These are phyloP conservation scores for Sporothrix variecibatus DNA, from an alignment of 2,329 filamentous ascomycete species.

Conservation along the genomic window DNA sequence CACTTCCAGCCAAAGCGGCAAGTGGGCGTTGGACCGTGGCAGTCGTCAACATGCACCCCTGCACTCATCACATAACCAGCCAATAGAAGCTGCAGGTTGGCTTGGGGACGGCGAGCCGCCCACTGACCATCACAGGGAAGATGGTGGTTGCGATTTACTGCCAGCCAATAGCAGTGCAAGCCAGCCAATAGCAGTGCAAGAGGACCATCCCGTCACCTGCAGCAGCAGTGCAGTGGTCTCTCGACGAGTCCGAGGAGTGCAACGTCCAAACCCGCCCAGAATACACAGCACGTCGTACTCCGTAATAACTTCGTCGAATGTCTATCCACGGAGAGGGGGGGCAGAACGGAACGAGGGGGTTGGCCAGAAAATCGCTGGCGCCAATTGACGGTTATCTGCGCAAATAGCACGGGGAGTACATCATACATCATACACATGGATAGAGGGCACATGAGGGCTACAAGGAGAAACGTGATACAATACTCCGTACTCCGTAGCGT, in stretches of 20 bases:
- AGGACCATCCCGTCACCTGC: constrained; percentile 18
- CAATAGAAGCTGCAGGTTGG: constrained; percentile 17
- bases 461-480: background rate
- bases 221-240: background rate
- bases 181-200: constrained; percentile 22
- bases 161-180: constrained; percentile 22
- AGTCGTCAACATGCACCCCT: constrained; percentile 23
- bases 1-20: constrained; percentile 25
- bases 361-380: background rate
- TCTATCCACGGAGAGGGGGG: background rate
- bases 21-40: constrained; percentile 24
- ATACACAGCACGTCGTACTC: background rate
- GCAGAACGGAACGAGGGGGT: background rate
- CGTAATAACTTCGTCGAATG: too few species aligned
- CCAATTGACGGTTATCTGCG: background rate
- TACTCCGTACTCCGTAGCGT: too few species aligned
- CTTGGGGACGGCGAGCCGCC: constrained; percentile 23
- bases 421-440: too few species aligned
- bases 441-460: too few species aligned
- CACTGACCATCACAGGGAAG: constrained; percentile 22
- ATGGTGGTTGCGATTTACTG: background rate
- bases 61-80: constrained; percentile 25
- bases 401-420: too few species aligned
- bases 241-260: background rate
- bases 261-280: background rate